Evolutionary conservation across 2,329 filamentous ascomycete species (phyloP).

Genomic region (Fusarium buxicola): DNA sequence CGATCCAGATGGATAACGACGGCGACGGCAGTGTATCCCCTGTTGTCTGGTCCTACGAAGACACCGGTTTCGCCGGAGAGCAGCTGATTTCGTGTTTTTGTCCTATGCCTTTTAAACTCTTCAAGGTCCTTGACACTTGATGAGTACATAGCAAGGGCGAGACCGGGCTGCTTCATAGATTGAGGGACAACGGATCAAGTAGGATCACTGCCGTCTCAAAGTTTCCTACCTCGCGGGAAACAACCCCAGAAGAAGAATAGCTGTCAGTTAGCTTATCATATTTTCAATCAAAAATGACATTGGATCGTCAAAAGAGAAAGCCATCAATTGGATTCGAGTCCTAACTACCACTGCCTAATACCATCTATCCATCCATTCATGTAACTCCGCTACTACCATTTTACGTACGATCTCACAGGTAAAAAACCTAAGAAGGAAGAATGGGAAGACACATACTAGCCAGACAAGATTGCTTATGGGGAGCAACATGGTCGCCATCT

Average conservation of each 20-base stretch:
- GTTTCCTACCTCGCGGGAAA: constrained; percentile 56
- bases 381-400: constrained; percentile 18
- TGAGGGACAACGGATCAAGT: constrained; percentile 71
- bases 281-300: constrained; percentile 26
- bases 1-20: constrained; percentile 71
- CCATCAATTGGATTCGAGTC: constrained; percentile 1
- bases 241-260: constrained; percentile 31
- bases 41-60: constrained; percentile 71
- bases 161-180: constrained; percentile 55
- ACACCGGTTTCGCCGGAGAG: constrained; percentile 19
- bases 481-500: constrained; percentile 35
- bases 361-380: constrained; percentile 6
- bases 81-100: constrained; percentile 12
- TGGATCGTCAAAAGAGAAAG: constrained; percentile 24
- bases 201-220: constrained; percentile 68
- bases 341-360: constrained; percentile 13
- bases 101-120: constrained; percentile 12
- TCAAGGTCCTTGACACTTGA: constrained; percentile 9
- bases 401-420: constrained; percentile 36
- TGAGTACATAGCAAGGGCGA: constrained; percentile 7
- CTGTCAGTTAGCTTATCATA: constrained; percentile 41
- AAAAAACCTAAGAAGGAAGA: constrained; percentile 30
- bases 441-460: constrained; percentile 42
- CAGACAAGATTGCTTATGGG: constrained; percentile 24
- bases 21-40: constrained; percentile 72